These are phyloP conservation scores for Whalleya microplaca DNA, from an alignment of 2,329 filamentous ascomycete species.

Conservation along the genomic window DNA sequence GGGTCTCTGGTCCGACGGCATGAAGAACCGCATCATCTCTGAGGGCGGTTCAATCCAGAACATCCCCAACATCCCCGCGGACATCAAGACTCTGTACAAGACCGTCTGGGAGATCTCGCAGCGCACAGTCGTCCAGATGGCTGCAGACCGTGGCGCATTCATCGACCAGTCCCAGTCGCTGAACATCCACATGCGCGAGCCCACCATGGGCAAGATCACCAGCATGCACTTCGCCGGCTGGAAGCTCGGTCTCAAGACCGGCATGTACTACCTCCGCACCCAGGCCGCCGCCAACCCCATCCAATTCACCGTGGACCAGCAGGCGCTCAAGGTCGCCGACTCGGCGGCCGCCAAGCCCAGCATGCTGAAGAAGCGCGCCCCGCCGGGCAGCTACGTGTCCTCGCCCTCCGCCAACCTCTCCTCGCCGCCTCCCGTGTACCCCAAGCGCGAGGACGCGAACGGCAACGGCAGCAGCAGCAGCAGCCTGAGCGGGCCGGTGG, in stretches of 20 bases:
- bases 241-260: conserved; percentile 99
- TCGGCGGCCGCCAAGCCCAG: conserved; percentile 70
- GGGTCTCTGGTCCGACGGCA: conserved; percentile 97
- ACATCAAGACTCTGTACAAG: conserved; percentile 98
- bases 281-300: conserved; percentile 96
- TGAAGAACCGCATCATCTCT: conserved; percentile 99
- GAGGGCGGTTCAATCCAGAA: conserved; percentile 95
- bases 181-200: conserved; percentile 99
- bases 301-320: conserved; percentile 98
- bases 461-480: no score
- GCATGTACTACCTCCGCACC: conserved; percentile 99
- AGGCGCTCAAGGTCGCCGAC: conserved; percentile 86
- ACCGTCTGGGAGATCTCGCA: conserved; percentile 99
- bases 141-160: conserved; percentile 95
- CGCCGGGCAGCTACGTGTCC: conserved; percentile 57
- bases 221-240: conserved; percentile 99
- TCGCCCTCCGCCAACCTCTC: conserved; percentile 62
- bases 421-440: conserved; percentile 71
- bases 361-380: conserved; percentile 70
- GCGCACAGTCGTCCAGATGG: conserved; percentile 94
- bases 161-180: conserved; percentile 99
- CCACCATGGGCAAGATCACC: conserved; percentile 99
- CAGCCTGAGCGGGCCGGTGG: conserved; percentile 38
- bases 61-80: conserved; percentile 93
- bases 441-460: conserved; percentile 55